Evolutionary conservation across 2,329 filamentous ascomycete species (phyloP).

Genomic region (Penicillium sp.): DNA sequence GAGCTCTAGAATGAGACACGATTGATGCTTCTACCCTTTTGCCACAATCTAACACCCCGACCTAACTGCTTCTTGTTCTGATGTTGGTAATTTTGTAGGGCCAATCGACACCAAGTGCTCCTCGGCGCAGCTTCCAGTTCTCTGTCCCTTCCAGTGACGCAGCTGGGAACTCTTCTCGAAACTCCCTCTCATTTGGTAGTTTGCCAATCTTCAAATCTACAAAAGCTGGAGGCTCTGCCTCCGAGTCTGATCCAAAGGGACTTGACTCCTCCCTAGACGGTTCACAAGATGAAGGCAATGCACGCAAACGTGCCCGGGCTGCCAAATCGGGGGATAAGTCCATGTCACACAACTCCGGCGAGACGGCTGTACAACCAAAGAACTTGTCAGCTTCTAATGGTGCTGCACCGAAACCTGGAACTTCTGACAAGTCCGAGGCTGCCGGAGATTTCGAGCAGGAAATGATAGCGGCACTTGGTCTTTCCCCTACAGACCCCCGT

Average conservation of each 20-base stretch:
- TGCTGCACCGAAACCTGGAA: background rate
- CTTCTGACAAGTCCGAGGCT: conserved; percentile 2
- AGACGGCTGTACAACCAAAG: background rate
- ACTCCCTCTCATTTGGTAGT: conserved; percentile 25
- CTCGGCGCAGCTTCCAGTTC: conserved; percentile 28
- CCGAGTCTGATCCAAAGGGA: background rate
- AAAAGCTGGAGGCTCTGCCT: conserved; percentile 4
- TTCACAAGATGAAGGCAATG: conserved; percentile 6
- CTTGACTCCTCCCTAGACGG: conserved; percentile 3
- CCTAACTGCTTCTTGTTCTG: conserved; percentile 25
- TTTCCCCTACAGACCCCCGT: conserved; percentile 18
- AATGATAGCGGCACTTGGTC: conserved; percentile 24
- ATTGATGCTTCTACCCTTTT: conserved; percentile 23
- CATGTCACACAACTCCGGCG: background rate
- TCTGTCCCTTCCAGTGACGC: conserved; percentile 13
- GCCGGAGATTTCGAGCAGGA: conserved; percentile 21
- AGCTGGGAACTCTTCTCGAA: conserved; percentile 21
- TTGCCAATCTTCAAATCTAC: conserved; percentile 25
- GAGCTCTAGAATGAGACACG: conserved; percentile 31
- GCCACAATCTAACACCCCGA: conserved; percentile 6
- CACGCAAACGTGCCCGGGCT: conserved; percentile 9
- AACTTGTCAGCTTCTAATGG: background rate
- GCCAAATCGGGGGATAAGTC: conserved; percentile 5
- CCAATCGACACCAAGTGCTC: conserved; percentile 27
- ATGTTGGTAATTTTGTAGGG: conserved; percentile 37